Percentiles rank a stretch among this genome's conserved stretches.
Evolutionary conservation across 1,139 yeast genomes (phyloP).

Genomic region (Debaryomyces subglobosus): DNA sequence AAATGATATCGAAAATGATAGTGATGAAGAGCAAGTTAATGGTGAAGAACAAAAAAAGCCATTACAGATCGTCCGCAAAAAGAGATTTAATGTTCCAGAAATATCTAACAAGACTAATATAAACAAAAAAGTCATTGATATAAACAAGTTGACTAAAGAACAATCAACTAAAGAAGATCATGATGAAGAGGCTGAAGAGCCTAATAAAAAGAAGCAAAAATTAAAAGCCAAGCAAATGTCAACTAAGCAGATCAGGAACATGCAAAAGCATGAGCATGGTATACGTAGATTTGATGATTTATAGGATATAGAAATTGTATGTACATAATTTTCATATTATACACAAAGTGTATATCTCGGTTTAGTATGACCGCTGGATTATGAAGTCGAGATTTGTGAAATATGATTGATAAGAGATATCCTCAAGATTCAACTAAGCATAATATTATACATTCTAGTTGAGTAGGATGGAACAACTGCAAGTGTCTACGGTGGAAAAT

Average conservation of each 20-base stretch:
- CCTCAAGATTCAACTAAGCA: not conserved
- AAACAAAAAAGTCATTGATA: conserved; percentile 20
- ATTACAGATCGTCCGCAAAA: conserved; percentile 18
- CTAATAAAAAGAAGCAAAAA: conserved; percentile 30
- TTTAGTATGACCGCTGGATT: not conserved
- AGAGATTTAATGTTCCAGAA: conserved; percentile 18
- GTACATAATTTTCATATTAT: not conserved
- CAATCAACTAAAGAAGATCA: conserved; percentile 16
- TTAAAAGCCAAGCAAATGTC: conserved; percentile 38
- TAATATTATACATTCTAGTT: not conserved
- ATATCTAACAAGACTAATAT: conserved; percentile 2
- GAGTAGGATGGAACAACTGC: conserved; percentile 25
- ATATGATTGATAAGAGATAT: not conserved
- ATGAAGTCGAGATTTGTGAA: not conserved
- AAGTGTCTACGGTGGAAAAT: conserved; percentile 54
- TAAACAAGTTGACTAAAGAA: conserved; percentile 19
- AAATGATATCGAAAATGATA: conserved; percentile 19
- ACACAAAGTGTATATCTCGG: not conserved
- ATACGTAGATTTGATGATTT: conserved; percentile 68
- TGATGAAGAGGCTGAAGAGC: conserved; percentile 19
- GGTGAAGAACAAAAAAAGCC: conserved; percentile 18
- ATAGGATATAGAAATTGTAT: conserved; percentile 21
- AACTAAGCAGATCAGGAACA: conserved; percentile 50
- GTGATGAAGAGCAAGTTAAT: conserved; percentile 21
- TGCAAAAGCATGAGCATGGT: conserved; percentile 64